Conservation (phyloP, 139 green algal species). For the Chloropicon primus region DNA sequence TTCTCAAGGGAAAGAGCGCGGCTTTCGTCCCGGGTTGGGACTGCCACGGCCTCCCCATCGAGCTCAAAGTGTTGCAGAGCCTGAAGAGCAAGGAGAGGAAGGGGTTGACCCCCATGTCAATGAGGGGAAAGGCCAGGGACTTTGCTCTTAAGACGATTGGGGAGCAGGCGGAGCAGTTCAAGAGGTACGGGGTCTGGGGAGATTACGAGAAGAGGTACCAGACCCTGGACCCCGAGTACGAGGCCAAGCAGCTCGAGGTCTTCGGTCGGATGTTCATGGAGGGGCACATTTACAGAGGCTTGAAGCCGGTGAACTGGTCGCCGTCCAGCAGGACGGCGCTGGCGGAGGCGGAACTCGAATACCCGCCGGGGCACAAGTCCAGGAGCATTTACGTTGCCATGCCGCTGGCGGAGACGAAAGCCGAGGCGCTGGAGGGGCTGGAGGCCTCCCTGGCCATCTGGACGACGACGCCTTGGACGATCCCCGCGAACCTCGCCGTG, state of each 20-base stretch:
- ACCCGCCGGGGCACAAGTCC: slow-evolving; percentile 88
- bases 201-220: slow-evolving; percentile 93
- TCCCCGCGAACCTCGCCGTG: slow-evolving; percentile 93
- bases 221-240: slow-evolving; percentile 76
- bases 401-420: slow-evolving; percentile 31
- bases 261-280: slow-evolving; percentile 93
- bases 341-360: slow-evolving; percentile 97
- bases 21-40: slow-evolving; percentile 92
- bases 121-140: slow-evolving; percentile 66
- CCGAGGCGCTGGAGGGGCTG: not conserved
- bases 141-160: slow-evolving; percentile 86
- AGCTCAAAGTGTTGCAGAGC: slow-evolving; percentile 85
- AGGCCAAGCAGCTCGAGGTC: slow-evolving; percentile 59
- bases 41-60: slow-evolving; percentile 95
- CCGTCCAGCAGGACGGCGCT: slow-evolving; percentile 85
- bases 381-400: slow-evolving; percentile 79
- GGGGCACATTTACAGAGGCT: slow-evolving; percentile 89
- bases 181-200: slow-evolving; percentile 86
- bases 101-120: slow-evolving; percentile 57
- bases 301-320: slow-evolving; percentile 96
- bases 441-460: slow-evolving; percentile 68
- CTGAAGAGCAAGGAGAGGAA: slow-evolving; percentile 47
- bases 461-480: slow-evolving; percentile 99
- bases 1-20: slow-evolving; percentile 5
- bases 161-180: slow-evolving; percentile 76